These are phyloP conservation scores for Taphrina confusa DNA, from an alignment of 1,139 yeast species.

Conservation along the genomic window DNA sequence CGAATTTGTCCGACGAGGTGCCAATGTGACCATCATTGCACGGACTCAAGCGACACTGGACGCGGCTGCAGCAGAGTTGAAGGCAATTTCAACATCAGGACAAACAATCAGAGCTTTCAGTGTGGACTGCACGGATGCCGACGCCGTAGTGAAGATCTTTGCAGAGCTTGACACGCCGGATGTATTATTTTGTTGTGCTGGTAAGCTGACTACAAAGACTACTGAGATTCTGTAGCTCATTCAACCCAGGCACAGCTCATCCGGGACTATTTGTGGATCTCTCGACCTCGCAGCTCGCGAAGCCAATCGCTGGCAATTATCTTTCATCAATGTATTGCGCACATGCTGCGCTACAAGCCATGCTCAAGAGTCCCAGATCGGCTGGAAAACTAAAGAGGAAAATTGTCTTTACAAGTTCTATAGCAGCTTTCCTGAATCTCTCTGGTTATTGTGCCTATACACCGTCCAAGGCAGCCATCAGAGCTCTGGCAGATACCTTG, in stretches of 20 bases:
- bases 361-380: conserved; percentile 45
- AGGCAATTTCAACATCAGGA: conserved; percentile 39
- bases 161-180: conserved; percentile 57
- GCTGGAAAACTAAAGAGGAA: conserved; percentile 51
- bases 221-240: neutral
- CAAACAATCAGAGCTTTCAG: conserved; percentile 54
- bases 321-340: conserved; percentile 54
- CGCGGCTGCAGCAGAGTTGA: conserved; percentile 51
- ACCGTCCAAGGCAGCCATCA: conserved; percentile 81
- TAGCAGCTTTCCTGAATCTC: conserved; percentile 78
- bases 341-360: conserved; percentile 50
- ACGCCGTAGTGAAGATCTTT: conserved; percentile 53
- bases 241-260: conserved; percentile 56
- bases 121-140: conserved; percentile 68
- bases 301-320: conserved; percentile 70
- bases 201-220: conserved; percentile 18
- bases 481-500: conserved; percentile 69
- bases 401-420: conserved; percentile 75
- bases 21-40: conserved; percentile 72
- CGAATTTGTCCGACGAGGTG: conserved; percentile 58
- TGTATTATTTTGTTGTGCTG: conserved; percentile 81
- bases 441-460: conserved; percentile 91
- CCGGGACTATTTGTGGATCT: conserved; percentile 79
- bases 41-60: conserved; percentile 63
- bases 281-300: conserved; percentile 57